phyloP scores from a whole-genome alignment of 2,329 filamentous ascomycete species.

The Zasmidium angulare region DNA sequence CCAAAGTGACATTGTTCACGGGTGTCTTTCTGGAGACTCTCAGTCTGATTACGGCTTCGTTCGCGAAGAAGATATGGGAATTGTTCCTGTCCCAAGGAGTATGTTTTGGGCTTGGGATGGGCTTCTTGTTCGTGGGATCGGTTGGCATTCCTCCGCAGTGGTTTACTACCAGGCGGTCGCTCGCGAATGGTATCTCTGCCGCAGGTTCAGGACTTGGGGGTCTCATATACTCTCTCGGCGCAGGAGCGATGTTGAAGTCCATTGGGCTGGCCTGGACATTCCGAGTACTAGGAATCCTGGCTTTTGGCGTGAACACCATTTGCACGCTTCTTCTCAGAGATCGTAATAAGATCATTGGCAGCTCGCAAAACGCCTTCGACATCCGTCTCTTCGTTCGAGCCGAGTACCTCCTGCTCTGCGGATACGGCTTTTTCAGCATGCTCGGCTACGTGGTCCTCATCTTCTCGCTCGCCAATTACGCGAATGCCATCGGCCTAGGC shows the following conservation, averaged over 20 bases:
- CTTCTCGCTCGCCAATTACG: conserved; percentile 74
- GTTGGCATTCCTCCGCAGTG: conserved; percentile 71
- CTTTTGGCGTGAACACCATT: conserved; percentile 62
- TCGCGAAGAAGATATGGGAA: conserved; percentile 69
- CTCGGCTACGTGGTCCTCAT: conserved; percentile 74
- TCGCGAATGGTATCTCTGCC: conserved; percentile 68
- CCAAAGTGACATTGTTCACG: conserved; percentile 61
- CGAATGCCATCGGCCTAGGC: conserved; percentile 64
- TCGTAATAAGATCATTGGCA: conserved; percentile 68
- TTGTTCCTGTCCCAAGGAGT: conserved; percentile 73
- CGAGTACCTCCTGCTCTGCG: conserved; percentile 65
- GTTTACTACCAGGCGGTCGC: conserved; percentile 64
- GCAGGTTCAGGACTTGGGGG: conserved; percentile 76
- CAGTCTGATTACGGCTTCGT: conserved; percentile 69
- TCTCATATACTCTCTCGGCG: conserved; percentile 64
- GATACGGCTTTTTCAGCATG: conserved; percentile 70
- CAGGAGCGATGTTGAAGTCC: conserved; percentile 66
- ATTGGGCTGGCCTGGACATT: conserved; percentile 68
- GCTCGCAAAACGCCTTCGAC: conserved; percentile 68
- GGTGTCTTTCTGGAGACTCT: conserved; percentile 64
- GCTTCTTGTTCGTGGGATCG: conserved; percentile 69
- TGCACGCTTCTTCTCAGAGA: conserved; percentile 67
- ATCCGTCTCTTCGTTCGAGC: conserved; percentile 58
- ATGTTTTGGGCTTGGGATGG: conserved; percentile 76
- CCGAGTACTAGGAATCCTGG: conserved; percentile 62